Conservation (phyloP, 352 stramenopile species). For the Phytopythium aichiense region DNA sequence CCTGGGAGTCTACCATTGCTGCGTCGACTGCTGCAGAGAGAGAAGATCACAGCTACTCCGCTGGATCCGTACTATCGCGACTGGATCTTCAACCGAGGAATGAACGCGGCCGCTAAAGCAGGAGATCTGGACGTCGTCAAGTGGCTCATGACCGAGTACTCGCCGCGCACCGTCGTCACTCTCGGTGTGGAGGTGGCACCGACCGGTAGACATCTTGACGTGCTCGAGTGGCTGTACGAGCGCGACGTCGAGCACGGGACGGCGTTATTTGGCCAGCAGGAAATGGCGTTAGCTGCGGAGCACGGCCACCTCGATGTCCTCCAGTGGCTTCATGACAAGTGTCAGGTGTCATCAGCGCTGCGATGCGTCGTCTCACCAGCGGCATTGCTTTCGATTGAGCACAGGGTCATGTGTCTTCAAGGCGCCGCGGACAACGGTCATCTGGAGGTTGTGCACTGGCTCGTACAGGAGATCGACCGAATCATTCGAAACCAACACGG, state of each 20-base stretch:
- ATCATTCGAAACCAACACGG: neutral
- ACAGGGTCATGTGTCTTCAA: neutral
- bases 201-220: conserved; percentile 54
- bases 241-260: conserved; percentile 2
- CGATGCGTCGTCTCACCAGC: neutral
- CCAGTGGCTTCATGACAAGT: conserved; percentile 18
- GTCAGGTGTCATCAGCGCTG: conserved; percentile 10
- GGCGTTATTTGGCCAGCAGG: conserved; percentile 15
- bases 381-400: neutral
- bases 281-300: conserved; percentile 19
- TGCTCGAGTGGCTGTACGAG: conserved; percentile 39
- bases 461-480: neutral
- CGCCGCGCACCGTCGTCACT: conserved; percentile 41
- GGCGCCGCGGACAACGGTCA: neutral
- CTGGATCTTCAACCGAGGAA: neutral
- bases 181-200: conserved; percentile 46
- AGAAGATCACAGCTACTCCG: neutral
- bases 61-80: neutral
- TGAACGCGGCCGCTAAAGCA: conserved; percentile 38
- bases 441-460: neutral
- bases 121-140: conserved; percentile 52
- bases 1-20: neutral
- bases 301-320: conserved; percentile 22
- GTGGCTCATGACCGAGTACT: conserved; percentile 57
- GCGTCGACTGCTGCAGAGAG: neutral